phyloP scores from a whole-genome alignment of 306 rosid species.

The Macrotyloma uniflorum region DNA sequence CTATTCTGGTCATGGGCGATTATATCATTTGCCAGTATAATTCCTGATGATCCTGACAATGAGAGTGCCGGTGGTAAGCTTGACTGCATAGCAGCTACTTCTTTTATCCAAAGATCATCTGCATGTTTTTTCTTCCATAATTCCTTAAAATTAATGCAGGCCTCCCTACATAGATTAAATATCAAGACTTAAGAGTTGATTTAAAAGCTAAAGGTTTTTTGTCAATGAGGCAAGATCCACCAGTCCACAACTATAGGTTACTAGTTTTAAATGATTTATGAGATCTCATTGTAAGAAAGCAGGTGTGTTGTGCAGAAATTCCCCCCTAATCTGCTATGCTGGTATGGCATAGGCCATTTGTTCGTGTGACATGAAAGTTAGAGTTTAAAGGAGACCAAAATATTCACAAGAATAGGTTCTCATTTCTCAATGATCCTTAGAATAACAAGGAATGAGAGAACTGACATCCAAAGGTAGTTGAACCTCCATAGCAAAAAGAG shows the following conservation, averaged over 20 bases:
- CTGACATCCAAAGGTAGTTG: slow-evolving; percentile 34
- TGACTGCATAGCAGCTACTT: slow-evolving; percentile 62
- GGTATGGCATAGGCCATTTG: background rate
- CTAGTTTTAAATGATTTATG: slow-evolving; percentile 19
- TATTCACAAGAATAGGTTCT: slow-evolving; percentile 8
- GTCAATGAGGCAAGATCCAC: slow-evolving; percentile 24
- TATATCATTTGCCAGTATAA: slow-evolving; percentile 52
- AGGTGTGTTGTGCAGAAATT: background rate
- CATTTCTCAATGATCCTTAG: slow-evolving; percentile 36
- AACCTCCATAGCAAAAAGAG: slow-evolving; percentile 29
- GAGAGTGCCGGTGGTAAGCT: slow-evolving; percentile 46
- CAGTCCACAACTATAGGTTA: background rate
- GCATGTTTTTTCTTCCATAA: slow-evolving; percentile 60
- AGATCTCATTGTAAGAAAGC: slow-evolving; percentile 20
- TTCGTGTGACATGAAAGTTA: slow-evolving; percentile 8
- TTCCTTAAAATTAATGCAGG: slow-evolving; percentile 57
- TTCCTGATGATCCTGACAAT: slow-evolving; percentile 56
- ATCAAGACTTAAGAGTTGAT: background rate
- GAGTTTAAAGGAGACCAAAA: slow-evolving; percentile 21
- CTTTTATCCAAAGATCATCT: slow-evolving; percentile 61
- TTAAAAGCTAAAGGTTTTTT: slow-evolving; percentile 24
- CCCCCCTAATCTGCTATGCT: background rate
- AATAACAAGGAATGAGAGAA: slow-evolving; percentile 43
- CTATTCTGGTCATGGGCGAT: slow-evolving; percentile 36
- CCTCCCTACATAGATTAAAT: slow-evolving; percentile 50